These are phyloP conservation scores for Colletotrichum sp. DNA, from an alignment of 2,329 filamentous ascomycete genomes.

Conservation along the genomic window DNA sequence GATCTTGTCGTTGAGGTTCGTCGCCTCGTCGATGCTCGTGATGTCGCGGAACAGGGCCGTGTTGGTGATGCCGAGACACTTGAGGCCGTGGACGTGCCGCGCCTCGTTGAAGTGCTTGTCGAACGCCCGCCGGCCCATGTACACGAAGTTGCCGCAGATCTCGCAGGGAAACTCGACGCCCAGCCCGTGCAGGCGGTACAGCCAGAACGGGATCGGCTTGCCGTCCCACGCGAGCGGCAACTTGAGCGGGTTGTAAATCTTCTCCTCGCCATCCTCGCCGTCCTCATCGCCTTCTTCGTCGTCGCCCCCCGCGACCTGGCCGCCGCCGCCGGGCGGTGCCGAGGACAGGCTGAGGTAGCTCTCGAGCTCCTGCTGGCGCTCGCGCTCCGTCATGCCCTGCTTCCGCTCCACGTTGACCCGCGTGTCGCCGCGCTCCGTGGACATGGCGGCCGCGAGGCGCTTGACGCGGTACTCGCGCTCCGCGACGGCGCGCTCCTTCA, in stretches of 20 bases:
- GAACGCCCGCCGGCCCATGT: conserved; percentile 94
- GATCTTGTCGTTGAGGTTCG: conserved; percentile 91
- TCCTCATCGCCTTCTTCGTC: conserved; percentile 68
- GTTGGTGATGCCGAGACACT: conserved; percentile 92
- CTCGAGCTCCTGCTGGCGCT: conserved; percentile 92
- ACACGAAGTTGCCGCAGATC: conserved; percentile 98
- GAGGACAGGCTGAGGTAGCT: conserved; percentile 73
- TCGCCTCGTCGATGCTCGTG: conserved; percentile 86
- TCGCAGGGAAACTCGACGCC: conserved; percentile 96
- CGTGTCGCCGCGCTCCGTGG: conserved; percentile 86
- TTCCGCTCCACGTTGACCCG: conserved; percentile 94
- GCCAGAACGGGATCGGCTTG: conserved; percentile 98
- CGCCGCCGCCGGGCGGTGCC: conserved; percentile 34
- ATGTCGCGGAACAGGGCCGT: conserved; percentile 93
- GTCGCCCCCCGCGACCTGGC: conserved; percentile 28
- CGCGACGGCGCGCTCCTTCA: conserved; percentile 91
- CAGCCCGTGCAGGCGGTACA: conserved; percentile 94
- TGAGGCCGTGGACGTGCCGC: conserved; percentile 89
- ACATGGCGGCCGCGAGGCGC: conserved; percentile 81
- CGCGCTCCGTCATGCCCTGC: conserved; percentile 96
- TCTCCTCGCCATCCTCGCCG: conserved; percentile 80
- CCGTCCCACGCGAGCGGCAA: conserved; percentile 97
- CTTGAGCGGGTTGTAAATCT: conserved; percentile 96
- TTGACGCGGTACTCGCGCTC: conserved; percentile 86
- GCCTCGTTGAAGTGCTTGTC: conserved; percentile 99